phyloP scores from a whole-genome alignment of 208 protist species.

The Entamoeba histolytica region DNA sequence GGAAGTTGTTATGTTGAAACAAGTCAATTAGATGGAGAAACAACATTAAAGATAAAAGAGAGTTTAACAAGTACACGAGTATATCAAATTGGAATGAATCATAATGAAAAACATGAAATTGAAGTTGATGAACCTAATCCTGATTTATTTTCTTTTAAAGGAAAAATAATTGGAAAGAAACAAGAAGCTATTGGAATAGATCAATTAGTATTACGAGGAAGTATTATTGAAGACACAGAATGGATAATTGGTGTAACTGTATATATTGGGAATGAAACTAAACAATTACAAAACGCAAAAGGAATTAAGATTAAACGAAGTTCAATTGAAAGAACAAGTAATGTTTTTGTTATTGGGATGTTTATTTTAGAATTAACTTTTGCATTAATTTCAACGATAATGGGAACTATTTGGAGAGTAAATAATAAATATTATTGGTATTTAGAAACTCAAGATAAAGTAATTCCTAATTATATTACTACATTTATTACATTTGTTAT shows the following conservation, averaged over 20 bases:
- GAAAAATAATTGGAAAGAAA: not conserved
- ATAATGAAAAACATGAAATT: not conserved
- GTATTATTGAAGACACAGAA: not conserved
- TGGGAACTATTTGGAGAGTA: not conserved
- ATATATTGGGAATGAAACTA: not conserved
- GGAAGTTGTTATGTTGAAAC: constrained; percentile 80
- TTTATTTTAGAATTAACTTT: not conserved
- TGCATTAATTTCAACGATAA: not conserved
- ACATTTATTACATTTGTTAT: constrained; percentile 6
- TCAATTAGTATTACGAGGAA: not conserved
- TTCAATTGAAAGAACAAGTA: not conserved
- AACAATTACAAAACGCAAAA: not conserved
- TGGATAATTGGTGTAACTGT: not conserved
- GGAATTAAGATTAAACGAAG: not conserved
- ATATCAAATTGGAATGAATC: not conserved
- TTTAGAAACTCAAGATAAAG: not conserved
- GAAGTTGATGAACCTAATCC: not conserved
- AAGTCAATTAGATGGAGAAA: constrained; percentile 80
- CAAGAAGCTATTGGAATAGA: not conserved
- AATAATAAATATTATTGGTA: not conserved
- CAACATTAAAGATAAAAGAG: constrained; percentile 2
- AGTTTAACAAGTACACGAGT: not conserved
- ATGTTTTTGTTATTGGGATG: not conserved
- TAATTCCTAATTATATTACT: not conserved
- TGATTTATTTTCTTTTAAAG: not conserved